phyloP scores from a whole-genome alignment of 352 stramenopile genomes.

The Globisporangium okanoganense region DNA sequence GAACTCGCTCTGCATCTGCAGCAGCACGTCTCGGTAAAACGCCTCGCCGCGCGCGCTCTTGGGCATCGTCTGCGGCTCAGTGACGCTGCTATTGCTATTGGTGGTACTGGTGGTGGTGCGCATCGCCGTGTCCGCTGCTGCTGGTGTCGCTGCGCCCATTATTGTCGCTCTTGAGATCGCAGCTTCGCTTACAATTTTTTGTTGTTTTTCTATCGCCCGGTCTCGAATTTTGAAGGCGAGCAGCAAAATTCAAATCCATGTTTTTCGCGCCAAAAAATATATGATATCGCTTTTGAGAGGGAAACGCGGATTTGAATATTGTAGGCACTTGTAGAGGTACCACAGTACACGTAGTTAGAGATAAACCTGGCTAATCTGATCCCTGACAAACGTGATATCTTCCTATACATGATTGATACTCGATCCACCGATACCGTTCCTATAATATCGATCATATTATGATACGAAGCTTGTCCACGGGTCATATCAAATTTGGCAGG shows the following conservation, averaged over 20 bases:
- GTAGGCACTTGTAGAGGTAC: too few species aligned
- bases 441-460: too few species aligned
- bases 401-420: too few species aligned
- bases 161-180: not conserved
- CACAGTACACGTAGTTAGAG: too few species aligned
- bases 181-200: not conserved
- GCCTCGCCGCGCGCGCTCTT: constrained; percentile 17
- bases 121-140: not conserved
- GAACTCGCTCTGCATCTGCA: constrained; percentile 66
- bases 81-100: not conserved
- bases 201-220: not conserved
- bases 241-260: not conserved
- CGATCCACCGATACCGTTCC: too few species aligned
- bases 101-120: not conserved
- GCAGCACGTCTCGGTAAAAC: constrained; percentile 47
- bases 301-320: not conserved
- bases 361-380: too few species aligned
- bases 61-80: not conserved
- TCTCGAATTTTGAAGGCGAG: constrained; percentile 3
- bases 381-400: too few species aligned
- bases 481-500: too few species aligned
- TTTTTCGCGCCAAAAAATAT: constrained; percentile 1
- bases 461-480: too few species aligned
- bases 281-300: not conserved
- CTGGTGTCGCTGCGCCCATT: constrained; percentile 2